Percentiles rank a stretch among this genome's conserved stretches.
Evolutionary conservation across 2,329 filamentous ascomycete species (phyloP).

Genomic region (Pseudocercospora musae): DNA sequence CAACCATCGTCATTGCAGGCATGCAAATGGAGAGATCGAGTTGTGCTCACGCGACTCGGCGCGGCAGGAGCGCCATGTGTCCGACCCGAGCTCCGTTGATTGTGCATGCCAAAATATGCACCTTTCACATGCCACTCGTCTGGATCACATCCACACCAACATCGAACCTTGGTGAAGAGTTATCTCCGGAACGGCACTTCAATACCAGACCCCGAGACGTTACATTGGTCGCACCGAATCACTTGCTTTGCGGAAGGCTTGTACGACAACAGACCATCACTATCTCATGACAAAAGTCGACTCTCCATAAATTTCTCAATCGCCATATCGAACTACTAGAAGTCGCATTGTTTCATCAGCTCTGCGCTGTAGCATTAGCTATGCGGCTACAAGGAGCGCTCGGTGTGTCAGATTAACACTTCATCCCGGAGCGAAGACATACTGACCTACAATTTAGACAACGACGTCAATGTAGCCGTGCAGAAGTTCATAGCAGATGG

Average conservation of each 20-base stretch:
- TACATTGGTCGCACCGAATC: neutral
- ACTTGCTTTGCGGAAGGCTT: neutral
- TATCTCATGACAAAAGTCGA: neutral
- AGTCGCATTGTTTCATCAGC: neutral
- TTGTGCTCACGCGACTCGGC: neutral
- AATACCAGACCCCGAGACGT: neutral
- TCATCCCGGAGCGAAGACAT: neutral
- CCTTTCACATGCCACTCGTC: neutral
- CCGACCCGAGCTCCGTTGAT: constrained; percentile 8
- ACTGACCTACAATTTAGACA: constrained; percentile 32
- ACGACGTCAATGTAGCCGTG: constrained; percentile 54
- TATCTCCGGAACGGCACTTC: neutral
- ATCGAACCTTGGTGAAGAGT: neutral
- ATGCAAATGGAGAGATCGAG: neutral
- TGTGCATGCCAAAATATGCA: neutral
- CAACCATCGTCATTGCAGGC: neutral
- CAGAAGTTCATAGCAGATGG: constrained; percentile 30
- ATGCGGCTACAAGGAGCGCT: constrained; percentile 20
- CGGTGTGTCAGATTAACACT: neutral
- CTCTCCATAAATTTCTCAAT: neutral
- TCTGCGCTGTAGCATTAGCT: neutral
- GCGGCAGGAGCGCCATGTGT: constrained; percentile 6
- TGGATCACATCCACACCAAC: neutral
- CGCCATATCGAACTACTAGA: neutral
- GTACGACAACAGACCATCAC: neutral